These are phyloP conservation scores for Apiospora kogelbergensis DNA, from an alignment of 2,329 filamentous ascomycete species.

Conservation along the genomic window DNA sequence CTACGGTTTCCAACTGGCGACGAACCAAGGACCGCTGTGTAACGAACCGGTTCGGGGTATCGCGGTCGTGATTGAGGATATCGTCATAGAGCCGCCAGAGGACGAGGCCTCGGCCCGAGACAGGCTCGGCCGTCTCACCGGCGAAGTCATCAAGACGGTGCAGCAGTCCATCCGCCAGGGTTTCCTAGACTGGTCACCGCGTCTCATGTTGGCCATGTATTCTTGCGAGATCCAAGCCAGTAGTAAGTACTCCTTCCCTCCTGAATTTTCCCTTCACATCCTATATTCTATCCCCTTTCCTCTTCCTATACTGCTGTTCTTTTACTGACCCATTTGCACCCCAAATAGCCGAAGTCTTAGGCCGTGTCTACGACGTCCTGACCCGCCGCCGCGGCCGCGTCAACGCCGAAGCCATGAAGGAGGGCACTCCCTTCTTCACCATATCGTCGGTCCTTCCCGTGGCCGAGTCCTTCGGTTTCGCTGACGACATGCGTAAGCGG, in stretches of 20 bases:
- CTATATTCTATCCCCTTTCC: too few relatives aligned
- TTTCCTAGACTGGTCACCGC: slow-evolving; percentile 93
- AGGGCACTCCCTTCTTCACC: slow-evolving; percentile 95
- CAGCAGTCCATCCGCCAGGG: slow-evolving; percentile 80
- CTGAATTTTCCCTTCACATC: too few relatives aligned
- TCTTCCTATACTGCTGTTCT: neutral
- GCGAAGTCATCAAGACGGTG: slow-evolving; percentile 88
- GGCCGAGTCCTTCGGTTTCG: slow-evolving; percentile 93
- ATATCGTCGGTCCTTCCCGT: slow-evolving; percentile 87
- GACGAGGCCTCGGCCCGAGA: slow-evolving; percentile 57
- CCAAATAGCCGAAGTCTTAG: slow-evolving; percentile 77
- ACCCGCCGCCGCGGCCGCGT: slow-evolving; percentile 89
- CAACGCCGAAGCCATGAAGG: slow-evolving; percentile 86
- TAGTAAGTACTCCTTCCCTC: slow-evolving; percentile 54
- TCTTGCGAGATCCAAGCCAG: slow-evolving; percentile 96
- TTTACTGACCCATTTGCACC: slow-evolving; percentile 17
- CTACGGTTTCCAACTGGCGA: slow-evolving; percentile 93
- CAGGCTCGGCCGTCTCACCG: slow-evolving; percentile 77
- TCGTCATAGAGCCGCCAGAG: slow-evolving; percentile 61
- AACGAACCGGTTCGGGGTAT: slow-evolving; percentile 91
- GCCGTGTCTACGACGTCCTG: slow-evolving; percentile 96
- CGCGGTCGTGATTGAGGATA: slow-evolving; percentile 84
- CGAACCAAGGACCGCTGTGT: slow-evolving; percentile 84
- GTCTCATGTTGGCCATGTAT: slow-evolving; percentile 97
- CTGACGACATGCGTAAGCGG: slow-evolving; percentile 93